phyloP scores from a whole-genome alignment of 2,329 filamentous ascomycete genomes.

The Mycosphaerelloides madeirae region DNA sequence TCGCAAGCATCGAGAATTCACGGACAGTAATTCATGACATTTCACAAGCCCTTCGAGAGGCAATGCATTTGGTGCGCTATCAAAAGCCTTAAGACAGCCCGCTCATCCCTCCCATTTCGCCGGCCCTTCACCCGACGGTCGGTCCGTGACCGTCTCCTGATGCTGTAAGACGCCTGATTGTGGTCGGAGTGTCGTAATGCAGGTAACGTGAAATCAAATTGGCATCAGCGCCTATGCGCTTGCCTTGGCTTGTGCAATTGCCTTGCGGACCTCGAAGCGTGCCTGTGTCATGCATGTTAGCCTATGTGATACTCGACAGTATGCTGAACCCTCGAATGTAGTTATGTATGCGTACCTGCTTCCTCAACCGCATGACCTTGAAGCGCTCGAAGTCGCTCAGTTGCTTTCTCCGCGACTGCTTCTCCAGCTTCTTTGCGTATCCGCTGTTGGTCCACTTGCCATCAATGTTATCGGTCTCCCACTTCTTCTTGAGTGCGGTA shows the following conservation, averaged over 20 bases:
- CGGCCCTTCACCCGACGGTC: slow-evolving; percentile 14
- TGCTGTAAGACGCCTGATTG: slow-evolving; percentile 13
- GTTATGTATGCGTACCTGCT: slow-evolving; percentile 68
- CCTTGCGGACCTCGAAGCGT: slow-evolving; percentile 96
- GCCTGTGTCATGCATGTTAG: slow-evolving; percentile 44
- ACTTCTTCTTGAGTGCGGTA: slow-evolving; percentile 76
- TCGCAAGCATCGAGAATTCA: no score
- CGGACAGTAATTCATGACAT: background rate
- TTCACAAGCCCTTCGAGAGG: slow-evolving; percentile 1
- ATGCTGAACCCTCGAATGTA: no score
- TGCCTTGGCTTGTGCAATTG: slow-evolving; percentile 86
- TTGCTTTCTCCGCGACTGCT: slow-evolving; percentile 78
- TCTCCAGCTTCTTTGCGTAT: slow-evolving; percentile 90
- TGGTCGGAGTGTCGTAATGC: slow-evolving; percentile 16
- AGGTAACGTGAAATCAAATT: slow-evolving; percentile 1
- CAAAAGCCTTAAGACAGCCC: slow-evolving; percentile 22
- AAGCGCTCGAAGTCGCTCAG: slow-evolving; percentile 99
- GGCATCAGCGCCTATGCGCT: slow-evolving; percentile 40
- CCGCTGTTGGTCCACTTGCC: slow-evolving; percentile 85
- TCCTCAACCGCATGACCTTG: slow-evolving; percentile 99
- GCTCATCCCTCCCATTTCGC: slow-evolving; percentile 22
- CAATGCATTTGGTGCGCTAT: slow-evolving; percentile 24
- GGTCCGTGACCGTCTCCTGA: slow-evolving; percentile 8
- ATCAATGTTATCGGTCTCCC: slow-evolving; percentile 89
- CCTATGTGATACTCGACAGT: no score